Evolutionary conservation across 768 basidiomycete genomes (phyloP), one percentile per base, ranked within the genome.

Genomic region (Tylopilus rubrobrunneus): DNA sequence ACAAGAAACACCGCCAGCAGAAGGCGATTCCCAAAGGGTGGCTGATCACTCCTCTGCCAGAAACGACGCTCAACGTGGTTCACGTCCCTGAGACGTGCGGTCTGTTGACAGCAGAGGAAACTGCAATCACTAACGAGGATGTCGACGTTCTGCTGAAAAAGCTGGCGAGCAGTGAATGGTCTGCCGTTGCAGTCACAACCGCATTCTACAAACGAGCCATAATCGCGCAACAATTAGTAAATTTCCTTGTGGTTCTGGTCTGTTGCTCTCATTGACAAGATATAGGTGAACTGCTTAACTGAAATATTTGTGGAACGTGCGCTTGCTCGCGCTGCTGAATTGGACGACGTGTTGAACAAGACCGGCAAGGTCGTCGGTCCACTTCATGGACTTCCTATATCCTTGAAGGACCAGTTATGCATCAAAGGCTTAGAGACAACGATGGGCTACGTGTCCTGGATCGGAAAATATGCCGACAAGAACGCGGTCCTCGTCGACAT

Each of bases 241-340:
- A 40, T 40, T 21, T 12, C 14, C 33, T 50, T n/a, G 15, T n/a
- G 28, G 34, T 12, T 44, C 23, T 39, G 5, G 11, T 49, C 25
- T 3, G 14, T 51, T 29, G 28, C 33, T 4, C 9, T 43, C 7
- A 15, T 29, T 51, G 36, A 57, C 15, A 11, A 31, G 29, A 27
- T 19, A 21, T 61, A 89, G 87, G 83, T 82, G 7, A 34, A 91
- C 59, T 92, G 91, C 65, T 64, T 92, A 34, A 92, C 89, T 0
- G 89, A 92, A 67, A 83, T 90, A 19, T 90, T 88, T 60, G 78
- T 90, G 49, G 85, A 91, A 23, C 76, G 78, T 6, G 91, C 87
- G 1, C 72, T 89, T 5, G 71, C 68, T 15, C 76, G 83, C 9
- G 91, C 92, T 2, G 68, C 75, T 15, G 77, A 83, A 63, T 74